These are phyloP conservation scores for Paraphaeosphaeria minitans DNA, from an alignment of 2,329 filamentous ascomycete genomes.

Conservation along the genomic window DNA sequence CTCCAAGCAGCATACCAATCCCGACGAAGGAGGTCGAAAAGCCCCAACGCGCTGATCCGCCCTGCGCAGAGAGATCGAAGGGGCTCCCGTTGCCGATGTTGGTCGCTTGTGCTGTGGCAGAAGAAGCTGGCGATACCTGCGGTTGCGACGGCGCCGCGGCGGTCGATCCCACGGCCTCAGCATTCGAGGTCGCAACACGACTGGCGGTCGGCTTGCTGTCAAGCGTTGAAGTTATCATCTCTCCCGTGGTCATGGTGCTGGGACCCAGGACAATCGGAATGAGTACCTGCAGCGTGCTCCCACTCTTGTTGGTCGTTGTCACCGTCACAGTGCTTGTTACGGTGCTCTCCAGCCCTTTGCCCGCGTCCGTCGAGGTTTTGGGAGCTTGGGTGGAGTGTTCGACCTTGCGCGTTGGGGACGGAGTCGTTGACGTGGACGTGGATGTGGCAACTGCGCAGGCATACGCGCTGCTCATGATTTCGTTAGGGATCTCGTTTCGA, in stretches of 20 bases:
- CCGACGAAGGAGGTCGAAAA: constrained; percentile 15
- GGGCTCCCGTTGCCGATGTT: constrained; percentile 31
- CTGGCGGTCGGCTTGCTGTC: constrained; percentile 10
- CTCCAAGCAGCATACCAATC: constrained; percentile 16
- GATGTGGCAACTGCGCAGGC: constrained; percentile 18
- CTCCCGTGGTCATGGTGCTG: constrained; percentile 26
- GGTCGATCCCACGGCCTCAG: constrained; percentile 17
- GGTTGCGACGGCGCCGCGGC: constrained; percentile 13
- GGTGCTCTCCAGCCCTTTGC: constrained; percentile 20
- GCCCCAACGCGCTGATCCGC: constrained; percentile 19
- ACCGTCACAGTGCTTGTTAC: constrained; percentile 25
- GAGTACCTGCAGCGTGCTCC: constrained; percentile 28
- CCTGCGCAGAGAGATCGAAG: constrained; percentile 34
- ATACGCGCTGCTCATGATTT: constrained; percentile 28
- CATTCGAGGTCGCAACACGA: constrained; percentile 8
- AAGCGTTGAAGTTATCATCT: constrained; percentile 26
- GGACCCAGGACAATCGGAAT: constrained; percentile 32
- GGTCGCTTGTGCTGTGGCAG: constrained; percentile 15
- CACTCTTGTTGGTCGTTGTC: constrained; percentile 29
- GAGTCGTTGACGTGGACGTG: constrained; percentile 3
- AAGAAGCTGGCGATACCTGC: constrained; percentile 12
- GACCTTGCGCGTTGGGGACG: constrained; percentile 14
- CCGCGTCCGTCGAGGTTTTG: constrained; percentile 12
- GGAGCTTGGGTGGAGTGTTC: constrained; percentile 10
- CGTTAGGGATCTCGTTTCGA: constrained; percentile 23